Evolutionary conservation across 225 moss, liverwort and hornwort genomes (phyloP).

Genomic region (Sphagnum tenellum): DNA sequence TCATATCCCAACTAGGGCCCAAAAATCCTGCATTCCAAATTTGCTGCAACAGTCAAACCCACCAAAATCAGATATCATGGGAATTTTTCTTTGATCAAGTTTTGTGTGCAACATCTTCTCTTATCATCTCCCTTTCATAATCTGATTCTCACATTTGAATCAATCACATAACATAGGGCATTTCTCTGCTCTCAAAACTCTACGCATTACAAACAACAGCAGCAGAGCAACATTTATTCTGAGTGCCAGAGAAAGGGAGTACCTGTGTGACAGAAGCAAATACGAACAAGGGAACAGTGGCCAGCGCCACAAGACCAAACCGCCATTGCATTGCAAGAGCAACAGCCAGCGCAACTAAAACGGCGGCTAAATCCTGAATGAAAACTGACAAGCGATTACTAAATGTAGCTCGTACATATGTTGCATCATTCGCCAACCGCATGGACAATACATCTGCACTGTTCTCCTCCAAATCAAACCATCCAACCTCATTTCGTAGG

Average conservation of each 20-base stretch:
- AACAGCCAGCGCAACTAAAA: slow-evolving; percentile 41
- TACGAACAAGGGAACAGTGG: slow-evolving; percentile 51
- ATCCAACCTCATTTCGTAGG: slow-evolving; percentile 63
- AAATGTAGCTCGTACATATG: slow-evolving; percentile 66
- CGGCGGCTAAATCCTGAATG: slow-evolving; percentile 60
- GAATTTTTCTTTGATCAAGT: too few relatives aligned
- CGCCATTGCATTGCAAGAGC: slow-evolving; percentile 68
- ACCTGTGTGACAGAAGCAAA: slow-evolving; percentile 73
- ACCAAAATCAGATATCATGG: neutral
- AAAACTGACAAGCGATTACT: slow-evolving; percentile 75
- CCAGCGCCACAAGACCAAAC: slow-evolving; percentile 52
- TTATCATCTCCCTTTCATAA: too few relatives aligned
- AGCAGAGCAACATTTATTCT: too few relatives aligned
- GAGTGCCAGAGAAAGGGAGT: neutral
- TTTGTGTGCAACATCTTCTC: too few relatives aligned
- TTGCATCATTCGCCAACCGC: slow-evolving; percentile 65
- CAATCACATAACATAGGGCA: too few relatives aligned
- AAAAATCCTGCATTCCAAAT: slow-evolving; percentile 77
- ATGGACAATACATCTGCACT: slow-evolving; percentile 63
- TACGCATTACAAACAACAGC: too few relatives aligned
- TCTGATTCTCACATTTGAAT: too few relatives aligned
- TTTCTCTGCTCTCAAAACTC: too few relatives aligned
- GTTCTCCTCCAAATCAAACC: slow-evolving; percentile 83
- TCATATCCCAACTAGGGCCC: slow-evolving; percentile 33
- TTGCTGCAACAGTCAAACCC: slow-evolving; percentile 32